phyloP scores from a whole-genome alignment of 768 basidiomycete genomes.

The Grammothele lineata region DNA sequence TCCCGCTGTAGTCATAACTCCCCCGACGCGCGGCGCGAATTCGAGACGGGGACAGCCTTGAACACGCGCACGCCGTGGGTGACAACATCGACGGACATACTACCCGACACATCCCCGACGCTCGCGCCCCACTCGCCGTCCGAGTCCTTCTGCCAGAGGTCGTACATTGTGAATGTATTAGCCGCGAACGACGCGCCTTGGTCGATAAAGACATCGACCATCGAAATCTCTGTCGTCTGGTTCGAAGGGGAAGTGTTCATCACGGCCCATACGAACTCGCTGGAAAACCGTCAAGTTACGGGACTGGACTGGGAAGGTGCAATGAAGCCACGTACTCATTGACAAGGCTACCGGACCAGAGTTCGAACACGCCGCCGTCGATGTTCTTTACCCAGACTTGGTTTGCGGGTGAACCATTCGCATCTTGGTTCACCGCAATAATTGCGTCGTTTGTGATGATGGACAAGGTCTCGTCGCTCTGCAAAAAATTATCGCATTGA shows the following conservation, averaged over 20 bases:
- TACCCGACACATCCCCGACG: constrained; percentile 22
- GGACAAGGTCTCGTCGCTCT: constrained; percentile 31
- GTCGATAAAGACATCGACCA: constrained; percentile 32
- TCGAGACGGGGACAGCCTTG: constrained; percentile 22
- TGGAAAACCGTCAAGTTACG: too few species aligned
- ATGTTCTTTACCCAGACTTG: constrained; percentile 29
- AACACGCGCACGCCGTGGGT: constrained; percentile 29
- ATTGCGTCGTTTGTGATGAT: constrained; percentile 37
- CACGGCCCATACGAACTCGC: constrained; percentile 30
- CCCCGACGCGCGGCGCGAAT: neutral
- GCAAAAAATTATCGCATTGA: neutral
- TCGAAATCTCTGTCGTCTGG: constrained; percentile 26
- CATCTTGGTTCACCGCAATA: constrained; percentile 33
- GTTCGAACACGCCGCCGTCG: constrained; percentile 23
- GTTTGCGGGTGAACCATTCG: constrained; percentile 26
- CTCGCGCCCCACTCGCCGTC: constrained; percentile 23
- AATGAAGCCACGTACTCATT: constrained; percentile 23
- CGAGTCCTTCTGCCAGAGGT: constrained; percentile 32
- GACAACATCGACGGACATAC: constrained; percentile 20
- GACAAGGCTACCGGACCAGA: constrained; percentile 30
- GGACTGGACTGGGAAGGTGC: too few species aligned
- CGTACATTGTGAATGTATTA: constrained; percentile 24
- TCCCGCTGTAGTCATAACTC: constrained; percentile 21
- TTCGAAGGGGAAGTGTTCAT: constrained; percentile 30
- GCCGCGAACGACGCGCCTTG: constrained; percentile 22